Evolutionary conservation across 169 alveolate species (phyloP), one percentile per base, ranked within the genome.

Genomic region (Babesia ovata): DNA sequence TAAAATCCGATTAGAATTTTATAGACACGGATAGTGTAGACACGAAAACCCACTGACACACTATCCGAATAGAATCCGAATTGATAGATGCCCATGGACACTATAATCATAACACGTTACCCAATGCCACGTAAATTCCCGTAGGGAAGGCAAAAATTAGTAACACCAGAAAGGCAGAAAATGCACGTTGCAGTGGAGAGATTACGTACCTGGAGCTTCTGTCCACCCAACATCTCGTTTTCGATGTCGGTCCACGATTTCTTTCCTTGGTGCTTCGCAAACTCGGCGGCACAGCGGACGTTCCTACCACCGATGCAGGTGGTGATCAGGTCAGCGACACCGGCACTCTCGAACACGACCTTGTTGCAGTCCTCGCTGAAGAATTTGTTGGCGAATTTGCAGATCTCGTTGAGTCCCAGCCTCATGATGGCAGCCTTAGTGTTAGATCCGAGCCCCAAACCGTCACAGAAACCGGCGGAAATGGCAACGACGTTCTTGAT

Each of bases 381-480:
- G 85, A 94, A 93, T 49, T 70, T 63, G 75, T 60, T 61, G 39
- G 91, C 85, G 48, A 94, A 92, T 53, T 79, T 81, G 76, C 85
- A 83, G 91, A 91, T 89, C 70, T 94, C 98, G 74, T 87, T 93
- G 60, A 96, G 89, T 22, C 98, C 98, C 28, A 93, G 86, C 21
- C 98, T 91, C 88, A 96, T 94, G 69, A 96, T 91, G 33, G 98
- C 98, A 22, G 98, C 95, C 75, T 94, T 94, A 57, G 98, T 93
- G 92, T 96, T 96, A 28, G 95, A 71, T 22, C 98, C 96, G 52
- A 89, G 90, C 22, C 95, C 95, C 67, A 96, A 87, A 19, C 98
- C 98, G 66, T 96, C 97, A 63, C 97, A 93, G 91, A 96, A 93
- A 26, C 98, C 98, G 45, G 96, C 98, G 11, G 97, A 94, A 22